Evolutionary conservation across 371 early-diverging fungal species (phyloP).

Genomic region (Coemansia sp.): DNA sequence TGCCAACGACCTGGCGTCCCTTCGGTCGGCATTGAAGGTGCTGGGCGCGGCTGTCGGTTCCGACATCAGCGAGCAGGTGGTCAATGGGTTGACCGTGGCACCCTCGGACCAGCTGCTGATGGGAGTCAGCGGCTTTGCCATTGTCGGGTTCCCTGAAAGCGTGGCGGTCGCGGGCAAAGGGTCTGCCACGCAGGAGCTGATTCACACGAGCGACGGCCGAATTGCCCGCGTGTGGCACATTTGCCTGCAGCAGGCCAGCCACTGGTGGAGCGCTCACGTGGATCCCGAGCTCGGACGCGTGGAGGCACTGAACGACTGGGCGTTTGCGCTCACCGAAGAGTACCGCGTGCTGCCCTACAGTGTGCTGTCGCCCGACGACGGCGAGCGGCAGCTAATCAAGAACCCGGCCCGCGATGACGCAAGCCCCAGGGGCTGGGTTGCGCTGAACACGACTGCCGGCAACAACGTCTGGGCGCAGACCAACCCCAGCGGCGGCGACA

Average conservation of each 20-base stretch:
- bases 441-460: conserved; percentile 61
- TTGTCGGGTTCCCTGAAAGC: conserved; percentile 2
- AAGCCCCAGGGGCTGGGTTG: conserved; percentile 56
- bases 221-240: conserved; percentile 34
- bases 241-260: conserved; percentile 48
- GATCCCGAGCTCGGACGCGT: conserved; percentile 49
- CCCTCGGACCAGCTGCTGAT: neutral
- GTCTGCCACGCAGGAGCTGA: conserved; percentile 12
- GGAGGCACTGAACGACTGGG: conserved; percentile 58
- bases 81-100: neutral
- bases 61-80: neutral
- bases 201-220: neutral
- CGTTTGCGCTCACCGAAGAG: conserved; percentile 21
- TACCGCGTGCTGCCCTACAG: conserved; percentile 46
- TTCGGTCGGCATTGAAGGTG: conserved; percentile 1
- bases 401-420: conserved; percentile 26
- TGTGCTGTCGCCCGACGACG: conserved; percentile 67
- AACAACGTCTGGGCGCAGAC: conserved; percentile 83
- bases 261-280: conserved; percentile 60
- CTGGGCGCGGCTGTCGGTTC: conserved; percentile 6
- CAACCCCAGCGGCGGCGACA: conserved; percentile 57
- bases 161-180: conserved; percentile 1
- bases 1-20: conserved; percentile 3
- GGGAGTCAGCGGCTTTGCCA: neutral
- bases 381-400: conserved; percentile 55